phyloP scores from a whole-genome alignment of 1,139 yeast genomes.

The Suhomyces atakaporum region DNA sequence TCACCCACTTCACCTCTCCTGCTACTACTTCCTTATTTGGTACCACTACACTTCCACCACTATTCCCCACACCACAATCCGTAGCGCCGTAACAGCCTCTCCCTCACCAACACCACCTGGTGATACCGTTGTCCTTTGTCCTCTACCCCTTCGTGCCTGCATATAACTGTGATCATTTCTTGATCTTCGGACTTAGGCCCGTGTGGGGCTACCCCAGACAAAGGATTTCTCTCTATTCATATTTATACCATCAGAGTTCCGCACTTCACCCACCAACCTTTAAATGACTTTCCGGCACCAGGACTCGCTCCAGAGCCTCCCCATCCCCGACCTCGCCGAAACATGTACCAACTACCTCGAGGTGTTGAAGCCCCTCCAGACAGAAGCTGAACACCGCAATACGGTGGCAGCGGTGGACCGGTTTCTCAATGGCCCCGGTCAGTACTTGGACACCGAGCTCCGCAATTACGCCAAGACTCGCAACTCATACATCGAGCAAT shows the following conservation, averaged over 20 bases:
- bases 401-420: slow-evolving; percentile 62
- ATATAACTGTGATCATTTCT: too few species aligned
- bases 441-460: slow-evolving; percentile 62
- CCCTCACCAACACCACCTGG: too few species aligned
- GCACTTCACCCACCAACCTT: background rate
- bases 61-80: too few species aligned
- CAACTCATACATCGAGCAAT: slow-evolving; percentile 84
- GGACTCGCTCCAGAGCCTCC: slow-evolving; percentile 59
- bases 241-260: too few species aligned
- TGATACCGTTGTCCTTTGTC: too few species aligned
- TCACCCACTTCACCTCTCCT: background rate
- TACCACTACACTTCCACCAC: too few species aligned
- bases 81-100: too few species aligned
- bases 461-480: slow-evolving; percentile 62
- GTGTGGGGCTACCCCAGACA: slow-evolving; percentile 13
- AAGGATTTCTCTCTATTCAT: too few species aligned
- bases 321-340: slow-evolving; percentile 71
- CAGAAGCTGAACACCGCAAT: slow-evolving; percentile 63
- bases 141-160: too few species aligned
- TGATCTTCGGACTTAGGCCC: too few species aligned
- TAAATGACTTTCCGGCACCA: slow-evolving; percentile 57
- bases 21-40: background rate
- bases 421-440: slow-evolving; percentile 60
- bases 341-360: slow-evolving; percentile 67
- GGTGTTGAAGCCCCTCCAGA: slow-evolving; percentile 73